These are phyloP conservation scores for Calocybe indica DNA, from an alignment of 768 basidiomycete species.

Conservation along the genomic window DNA sequence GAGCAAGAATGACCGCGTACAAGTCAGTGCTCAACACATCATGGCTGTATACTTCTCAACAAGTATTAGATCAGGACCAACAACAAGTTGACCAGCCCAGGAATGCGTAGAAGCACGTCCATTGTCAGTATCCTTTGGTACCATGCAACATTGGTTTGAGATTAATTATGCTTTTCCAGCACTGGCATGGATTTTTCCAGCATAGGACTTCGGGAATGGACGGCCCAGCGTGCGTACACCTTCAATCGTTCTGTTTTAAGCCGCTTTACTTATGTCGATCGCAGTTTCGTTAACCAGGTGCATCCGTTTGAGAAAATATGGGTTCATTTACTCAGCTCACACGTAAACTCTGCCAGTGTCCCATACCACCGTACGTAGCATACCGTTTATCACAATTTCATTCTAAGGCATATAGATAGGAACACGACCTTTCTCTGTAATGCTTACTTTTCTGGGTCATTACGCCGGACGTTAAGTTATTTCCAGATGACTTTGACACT, in stretches of 20 bases:
- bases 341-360: constrained; percentile 19
- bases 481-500: constrained; percentile 29
- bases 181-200: constrained; percentile 28
- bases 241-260: constrained; percentile 10
- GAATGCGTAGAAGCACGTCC: constrained; percentile 25
- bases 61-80: constrained; percentile 17
- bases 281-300: constrained; percentile 34
- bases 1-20: constrained; percentile 20
- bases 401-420: not conserved
- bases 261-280: not conserved
- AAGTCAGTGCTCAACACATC: not conserved
- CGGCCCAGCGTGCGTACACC: constrained; percentile 22
- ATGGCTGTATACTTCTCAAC: not conserved
- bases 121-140: constrained; percentile 12
- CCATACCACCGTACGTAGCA: constrained; percentile 24
- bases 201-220: constrained; percentile 24
- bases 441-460: not conserved
- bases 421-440: constrained; percentile 18
- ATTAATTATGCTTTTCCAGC: constrained; percentile 9
- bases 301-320: not conserved
- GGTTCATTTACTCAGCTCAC: too few species aligned
- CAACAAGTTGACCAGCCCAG: constrained; percentile 18
- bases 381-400: not conserved
- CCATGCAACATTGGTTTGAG: not conserved
- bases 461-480: constrained; percentile 1